Percentiles rank a stretch among this genome's conserved stretches.
These are phyloP conservation scores for Talaromyces amestolkiae DNA, from an alignment of 2,329 filamentous ascomycete species.

Conservation along the genomic window DNA sequence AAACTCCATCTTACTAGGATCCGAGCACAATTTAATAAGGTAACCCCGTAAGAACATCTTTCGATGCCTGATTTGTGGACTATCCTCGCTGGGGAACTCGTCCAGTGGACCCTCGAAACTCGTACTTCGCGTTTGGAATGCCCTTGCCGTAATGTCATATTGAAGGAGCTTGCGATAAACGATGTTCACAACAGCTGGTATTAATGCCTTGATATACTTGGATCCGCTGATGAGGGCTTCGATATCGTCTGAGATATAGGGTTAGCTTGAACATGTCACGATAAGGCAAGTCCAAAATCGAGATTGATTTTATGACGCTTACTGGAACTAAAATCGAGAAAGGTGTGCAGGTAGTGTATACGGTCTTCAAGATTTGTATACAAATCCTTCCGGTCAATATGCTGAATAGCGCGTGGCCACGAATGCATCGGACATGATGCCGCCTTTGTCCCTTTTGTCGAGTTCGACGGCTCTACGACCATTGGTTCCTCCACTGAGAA, in stretches of 20 bases:
- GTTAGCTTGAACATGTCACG: conserved; percentile 14
- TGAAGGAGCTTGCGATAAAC: conserved; percentile 78
- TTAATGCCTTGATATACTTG: conserved; percentile 78
- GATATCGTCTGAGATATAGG: conserved; percentile 60
- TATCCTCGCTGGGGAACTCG: conserved; percentile 62
- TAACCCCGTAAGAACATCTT: conserved; percentile 79
- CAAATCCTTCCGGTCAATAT: conserved; percentile 67
- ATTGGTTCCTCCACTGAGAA: background rate
- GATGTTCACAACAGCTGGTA: conserved; percentile 78
- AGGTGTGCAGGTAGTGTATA: conserved; percentile 70
- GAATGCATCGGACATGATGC: conserved; percentile 17
- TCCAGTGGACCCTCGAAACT: conserved; percentile 68
- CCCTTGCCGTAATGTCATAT: conserved; percentile 78
- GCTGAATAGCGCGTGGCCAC: conserved; percentile 42
- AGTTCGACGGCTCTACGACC: background rate
- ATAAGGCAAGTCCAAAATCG: background rate
- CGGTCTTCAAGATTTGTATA: conserved; percentile 69
- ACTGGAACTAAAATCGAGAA: conserved; percentile 73
- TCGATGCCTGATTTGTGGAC: conserved; percentile 70
- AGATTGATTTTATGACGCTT: conserved; percentile 30
- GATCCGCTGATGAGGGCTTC: conserved; percentile 66
- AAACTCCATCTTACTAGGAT: conserved; percentile 72
- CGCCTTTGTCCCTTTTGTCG: background rate
- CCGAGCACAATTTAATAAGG: conserved; percentile 69
- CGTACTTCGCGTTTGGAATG: conserved; percentile 62